phyloP scores from a whole-genome alignment of 2,329 filamentous ascomycete species.

The Xylariaceae sp. region DNA sequence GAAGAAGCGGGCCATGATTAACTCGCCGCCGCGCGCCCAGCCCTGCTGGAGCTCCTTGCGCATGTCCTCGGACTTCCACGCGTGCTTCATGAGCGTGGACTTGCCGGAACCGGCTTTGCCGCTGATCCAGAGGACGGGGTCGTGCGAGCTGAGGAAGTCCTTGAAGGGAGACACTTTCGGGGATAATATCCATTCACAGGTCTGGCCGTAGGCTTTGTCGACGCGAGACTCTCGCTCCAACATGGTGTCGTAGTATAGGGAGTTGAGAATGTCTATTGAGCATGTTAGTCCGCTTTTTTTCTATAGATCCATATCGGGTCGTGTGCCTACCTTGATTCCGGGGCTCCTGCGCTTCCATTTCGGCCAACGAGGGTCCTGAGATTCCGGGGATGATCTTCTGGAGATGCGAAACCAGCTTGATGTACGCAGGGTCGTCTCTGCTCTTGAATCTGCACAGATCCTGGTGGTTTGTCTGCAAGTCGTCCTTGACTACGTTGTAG shows the following conservation, averaged over 20 bases:
- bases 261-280: constrained; percentile 30
- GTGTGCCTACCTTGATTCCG: constrained; percentile 29
- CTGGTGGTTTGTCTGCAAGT: constrained; percentile 25
- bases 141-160: constrained; percentile 21
- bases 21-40: constrained; percentile 32
- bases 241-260: constrained; percentile 31
- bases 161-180: constrained; percentile 24
- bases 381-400: constrained; percentile 25
- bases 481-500: constrained; percentile 29
- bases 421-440: constrained; percentile 26
- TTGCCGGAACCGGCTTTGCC: constrained; percentile 45
- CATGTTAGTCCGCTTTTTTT: not conserved
- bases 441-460: constrained; percentile 28
- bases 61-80: constrained; percentile 30
- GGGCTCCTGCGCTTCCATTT: constrained; percentile 28
- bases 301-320: not conserved
- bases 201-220: constrained; percentile 35
- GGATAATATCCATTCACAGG: constrained; percentile 42
- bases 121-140: constrained; percentile 35
- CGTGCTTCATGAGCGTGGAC: constrained; percentile 43
- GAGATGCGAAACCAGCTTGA: constrained; percentile 26
- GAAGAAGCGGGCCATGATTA: constrained; percentile 36
- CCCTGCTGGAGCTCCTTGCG: constrained; percentile 25
- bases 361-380: constrained; percentile 24
- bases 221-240: constrained; percentile 33